Evolutionary conservation across 352 stramenopile genomes (phyloP).

Genomic region (Globisporangium megalacanthum): DNA sequence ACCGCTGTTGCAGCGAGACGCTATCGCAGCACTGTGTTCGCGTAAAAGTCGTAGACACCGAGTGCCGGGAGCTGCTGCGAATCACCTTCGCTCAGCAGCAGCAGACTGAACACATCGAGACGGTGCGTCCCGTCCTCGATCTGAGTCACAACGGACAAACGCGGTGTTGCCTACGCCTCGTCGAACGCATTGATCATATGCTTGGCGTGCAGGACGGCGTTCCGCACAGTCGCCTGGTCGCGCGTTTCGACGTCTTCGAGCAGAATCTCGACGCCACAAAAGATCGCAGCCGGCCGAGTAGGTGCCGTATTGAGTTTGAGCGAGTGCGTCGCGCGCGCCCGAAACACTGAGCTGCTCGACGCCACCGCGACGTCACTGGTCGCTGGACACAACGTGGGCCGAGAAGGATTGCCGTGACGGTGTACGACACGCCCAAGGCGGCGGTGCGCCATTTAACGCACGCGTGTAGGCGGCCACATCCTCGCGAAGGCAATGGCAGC

Average conservation of each 20-base stretch:
- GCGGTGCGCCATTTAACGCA: too few relatives aligned
- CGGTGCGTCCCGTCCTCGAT: conserved; percentile 43
- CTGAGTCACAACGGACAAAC: conserved; percentile 51
- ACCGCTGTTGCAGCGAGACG: background rate
- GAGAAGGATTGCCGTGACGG: too few relatives aligned
- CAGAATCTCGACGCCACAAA: conserved; percentile 31
- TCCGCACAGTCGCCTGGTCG: conserved; percentile 29
- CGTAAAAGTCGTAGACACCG: conserved; percentile 52
- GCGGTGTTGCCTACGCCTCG: conserved; percentile 41
- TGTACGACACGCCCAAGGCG: too few relatives aligned
- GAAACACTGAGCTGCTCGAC: conserved; percentile 60
- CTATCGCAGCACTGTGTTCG: conserved; percentile 6
- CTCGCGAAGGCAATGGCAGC: too few relatives aligned
- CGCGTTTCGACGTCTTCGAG: background rate
- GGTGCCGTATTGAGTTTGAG: conserved; percentile 55
- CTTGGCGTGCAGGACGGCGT: conserved; percentile 34
- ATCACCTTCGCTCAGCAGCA: conserved; percentile 56
- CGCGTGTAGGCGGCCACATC: too few relatives aligned
- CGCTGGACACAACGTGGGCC: too few relatives aligned
- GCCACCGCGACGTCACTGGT: too few relatives aligned
- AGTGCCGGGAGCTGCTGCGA: conserved; percentile 24
- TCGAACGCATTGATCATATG: conserved; percentile 63
- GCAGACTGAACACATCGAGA: conserved; percentile 33
- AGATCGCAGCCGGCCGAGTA: conserved; percentile 55
- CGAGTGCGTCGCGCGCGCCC: conserved; percentile 50